Evolutionary conservation across 2,329 filamentous ascomycete genomes (phyloP).

Genomic region (Microascus cirrosus): DNA sequence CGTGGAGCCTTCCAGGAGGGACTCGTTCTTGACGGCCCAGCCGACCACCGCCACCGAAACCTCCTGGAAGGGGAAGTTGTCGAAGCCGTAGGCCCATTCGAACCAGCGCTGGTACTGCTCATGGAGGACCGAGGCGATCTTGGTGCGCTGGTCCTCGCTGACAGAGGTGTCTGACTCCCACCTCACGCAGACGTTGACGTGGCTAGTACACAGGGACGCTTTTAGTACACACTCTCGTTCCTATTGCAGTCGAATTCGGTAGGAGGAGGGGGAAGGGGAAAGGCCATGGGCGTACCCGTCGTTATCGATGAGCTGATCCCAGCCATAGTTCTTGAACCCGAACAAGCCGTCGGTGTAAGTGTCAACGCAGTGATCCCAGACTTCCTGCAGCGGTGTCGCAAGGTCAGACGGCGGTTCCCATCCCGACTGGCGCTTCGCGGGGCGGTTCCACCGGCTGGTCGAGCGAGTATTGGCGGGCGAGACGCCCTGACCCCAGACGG

Average conservation of each 20-base stretch:
- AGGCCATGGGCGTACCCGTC: slow-evolving; percentile 12
- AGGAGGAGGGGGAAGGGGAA: too few species aligned
- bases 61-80: slow-evolving; percentile 27
- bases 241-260: background rate
- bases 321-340: slow-evolving; percentile 20
- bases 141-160: slow-evolving; percentile 23
- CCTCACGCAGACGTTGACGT: slow-evolving; percentile 27
- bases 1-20: slow-evolving; percentile 23
- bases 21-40: slow-evolving; percentile 27
- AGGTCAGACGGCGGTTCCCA: slow-evolving; percentile 18
- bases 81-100: slow-evolving; percentile 28
- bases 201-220: background rate
- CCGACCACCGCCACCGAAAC: slow-evolving; percentile 28
- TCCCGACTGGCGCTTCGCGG: slow-evolving; percentile 14
- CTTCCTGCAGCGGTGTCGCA: slow-evolving; percentile 14
- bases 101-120: slow-evolving; percentile 27
- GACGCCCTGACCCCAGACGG: slow-evolving; percentile 14
- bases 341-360: slow-evolving; percentile 14
- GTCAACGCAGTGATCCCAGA: slow-evolving; percentile 17
- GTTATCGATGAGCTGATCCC: slow-evolving; percentile 19
- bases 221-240: background rate
- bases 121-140: slow-evolving; percentile 21
- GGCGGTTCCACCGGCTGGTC: slow-evolving; percentile 11
- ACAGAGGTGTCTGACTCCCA: slow-evolving; percentile 27
- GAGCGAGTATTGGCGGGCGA: slow-evolving; percentile 10